These are phyloP conservation scores for Funneliformis mosseae DNA, from an alignment of 192 early-diverging fungal species.

Conservation along the genomic window DNA sequence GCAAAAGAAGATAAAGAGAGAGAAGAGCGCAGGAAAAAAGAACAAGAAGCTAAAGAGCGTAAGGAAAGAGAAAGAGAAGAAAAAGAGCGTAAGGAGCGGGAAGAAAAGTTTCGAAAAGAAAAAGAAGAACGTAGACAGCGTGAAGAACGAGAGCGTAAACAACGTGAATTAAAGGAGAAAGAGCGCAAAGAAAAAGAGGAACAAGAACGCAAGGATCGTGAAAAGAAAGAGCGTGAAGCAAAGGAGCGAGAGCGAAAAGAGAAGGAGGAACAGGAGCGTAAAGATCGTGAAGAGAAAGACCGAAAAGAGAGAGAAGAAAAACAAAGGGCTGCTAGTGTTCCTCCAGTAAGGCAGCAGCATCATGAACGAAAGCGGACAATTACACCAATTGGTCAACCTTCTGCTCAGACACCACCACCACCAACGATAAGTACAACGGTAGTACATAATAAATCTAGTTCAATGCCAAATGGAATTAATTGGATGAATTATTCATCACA, in stretches of 20 bases:
- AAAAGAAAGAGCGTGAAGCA: slow-evolving; percentile 51
- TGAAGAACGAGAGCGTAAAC: slow-evolving; percentile 51
- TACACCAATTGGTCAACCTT: slow-evolving; percentile 29
- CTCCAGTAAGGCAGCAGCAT: slow-evolving; percentile 9
- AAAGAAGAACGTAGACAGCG: slow-evolving; percentile 40
- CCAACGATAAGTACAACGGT: background rate
- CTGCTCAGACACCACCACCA: slow-evolving; percentile 9
- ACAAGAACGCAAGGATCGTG: slow-evolving; percentile 56
- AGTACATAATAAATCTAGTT: slow-evolving; percentile 2
- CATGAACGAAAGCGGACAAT: slow-evolving; percentile 26
- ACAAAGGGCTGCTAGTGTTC: slow-evolving; percentile 1
- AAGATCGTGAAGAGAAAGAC: slow-evolving; percentile 36
- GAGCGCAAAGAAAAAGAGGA: slow-evolving; percentile 53
- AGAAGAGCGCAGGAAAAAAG: slow-evolving; percentile 60
- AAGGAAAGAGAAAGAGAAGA: slow-evolving; percentile 36
- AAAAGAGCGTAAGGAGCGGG: slow-evolving; percentile 42
- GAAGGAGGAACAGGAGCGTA: slow-evolving; percentile 52
- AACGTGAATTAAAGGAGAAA: slow-evolving; percentile 47
- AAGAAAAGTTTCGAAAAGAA: slow-evolving; percentile 42
- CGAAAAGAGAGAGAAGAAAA: slow-evolving; percentile 34
- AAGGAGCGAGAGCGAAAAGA: slow-evolving; percentile 50
- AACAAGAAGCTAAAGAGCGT: slow-evolving; percentile 61
- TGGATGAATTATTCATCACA: slow-evolving; percentile 32
- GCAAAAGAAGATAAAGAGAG: slow-evolving; percentile 37
- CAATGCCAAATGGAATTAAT: slow-evolving; percentile 28